Conservation (phyloP, 495 filamentous ascomycete species). For the Penicillium maclennaniae region DNA sequence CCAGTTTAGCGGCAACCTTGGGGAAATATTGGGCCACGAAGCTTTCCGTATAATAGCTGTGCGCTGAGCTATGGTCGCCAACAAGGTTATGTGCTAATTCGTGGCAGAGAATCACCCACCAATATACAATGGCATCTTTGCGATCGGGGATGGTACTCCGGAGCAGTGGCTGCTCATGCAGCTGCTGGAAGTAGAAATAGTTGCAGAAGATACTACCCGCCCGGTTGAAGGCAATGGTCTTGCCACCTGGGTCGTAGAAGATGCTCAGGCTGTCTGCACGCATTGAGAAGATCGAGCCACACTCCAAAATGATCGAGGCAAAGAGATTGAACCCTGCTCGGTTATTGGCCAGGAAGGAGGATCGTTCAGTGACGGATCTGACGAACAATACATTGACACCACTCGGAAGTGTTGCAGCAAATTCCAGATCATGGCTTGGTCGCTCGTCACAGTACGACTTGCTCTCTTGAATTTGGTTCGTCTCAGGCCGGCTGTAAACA, state of each 20-base stretch:
- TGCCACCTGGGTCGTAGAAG: slow-evolving; percentile 75
- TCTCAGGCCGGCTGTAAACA: slow-evolving; percentile 66
- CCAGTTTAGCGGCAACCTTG: slow-evolving; percentile 41
- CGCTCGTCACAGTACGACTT: slow-evolving; percentile 84
- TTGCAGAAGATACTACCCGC: slow-evolving; percentile 91
- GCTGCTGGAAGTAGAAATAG: slow-evolving; percentile 74
- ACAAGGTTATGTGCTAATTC: slow-evolving; percentile 95
- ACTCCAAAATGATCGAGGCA: slow-evolving; percentile 63
- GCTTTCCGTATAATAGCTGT: slow-evolving; percentile 71
- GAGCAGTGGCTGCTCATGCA: slow-evolving; percentile 57
- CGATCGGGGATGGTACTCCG: slow-evolving; percentile 38
- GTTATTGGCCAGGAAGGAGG: slow-evolving; percentile 60
- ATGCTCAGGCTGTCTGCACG: slow-evolving; percentile 63
- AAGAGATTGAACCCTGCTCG: slow-evolving; percentile 64
- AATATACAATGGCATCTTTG: slow-evolving; percentile 73
- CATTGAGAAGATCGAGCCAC: slow-evolving; percentile 67
- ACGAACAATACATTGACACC: slow-evolving; percentile 71
- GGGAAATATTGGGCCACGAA: slow-evolving; percentile 54
- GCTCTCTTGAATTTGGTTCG: slow-evolving; percentile 74
- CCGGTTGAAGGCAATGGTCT: slow-evolving; percentile 89
- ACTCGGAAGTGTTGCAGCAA: slow-evolving; percentile 64
- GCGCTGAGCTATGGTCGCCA: slow-evolving; percentile 69
- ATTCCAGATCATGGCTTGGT: slow-evolving; percentile 74
- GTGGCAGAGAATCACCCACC: slow-evolving; percentile 89
- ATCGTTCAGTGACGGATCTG: slow-evolving; percentile 46